A percentile compares a stretch with the other conserved stretches of the same genome.
These are phyloP conservation scores for Pharus latifolius DNA, from an alignment of 176 grass and related monocot species.

Conservation along the genomic window DNA sequence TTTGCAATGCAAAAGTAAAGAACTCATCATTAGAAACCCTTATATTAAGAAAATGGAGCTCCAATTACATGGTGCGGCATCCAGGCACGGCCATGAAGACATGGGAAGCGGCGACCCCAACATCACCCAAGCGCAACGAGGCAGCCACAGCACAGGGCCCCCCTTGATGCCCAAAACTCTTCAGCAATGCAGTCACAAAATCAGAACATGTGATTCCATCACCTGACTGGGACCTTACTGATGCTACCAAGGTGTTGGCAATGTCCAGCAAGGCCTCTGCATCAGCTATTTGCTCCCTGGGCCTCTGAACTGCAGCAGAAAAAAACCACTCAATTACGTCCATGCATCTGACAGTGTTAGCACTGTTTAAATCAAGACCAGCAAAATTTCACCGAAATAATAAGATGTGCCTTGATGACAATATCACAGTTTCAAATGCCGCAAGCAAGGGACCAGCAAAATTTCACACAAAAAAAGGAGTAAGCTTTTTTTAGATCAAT, in stretches of 20 bases:
- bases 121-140: slow-evolving; percentile 30
- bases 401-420: too few relatives aligned
- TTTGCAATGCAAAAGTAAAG: neutral
- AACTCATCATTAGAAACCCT: neutral
- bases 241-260: slow-evolving; percentile 43
- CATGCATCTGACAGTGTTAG: too few relatives aligned
- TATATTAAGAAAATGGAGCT: neutral
- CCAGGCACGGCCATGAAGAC: slow-evolving; percentile 60
- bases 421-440: too few relatives aligned
- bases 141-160: slow-evolving; percentile 11
- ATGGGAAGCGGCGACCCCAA: slow-evolving; percentile 36
- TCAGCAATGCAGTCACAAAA: slow-evolving; percentile 51
- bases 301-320: slow-evolving; percentile 54
- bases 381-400: too few relatives aligned
- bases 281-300: slow-evolving; percentile 82
- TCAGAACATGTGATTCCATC: slow-evolving; percentile 62
- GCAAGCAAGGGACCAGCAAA: too few relatives aligned
- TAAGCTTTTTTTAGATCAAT: too few relatives aligned
- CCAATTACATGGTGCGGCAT: slow-evolving; percentile 72
- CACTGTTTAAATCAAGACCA: too few relatives aligned
- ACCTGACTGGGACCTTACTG: slow-evolving; percentile 56
- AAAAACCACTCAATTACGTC: neutral
- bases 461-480: too few relatives aligned
- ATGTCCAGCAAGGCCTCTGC: slow-evolving; percentile 80
- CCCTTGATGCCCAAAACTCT: slow-evolving; percentile 35